Conservation (phyloP, 257 asterid genomes). For the Fraxinus americana region DNA sequence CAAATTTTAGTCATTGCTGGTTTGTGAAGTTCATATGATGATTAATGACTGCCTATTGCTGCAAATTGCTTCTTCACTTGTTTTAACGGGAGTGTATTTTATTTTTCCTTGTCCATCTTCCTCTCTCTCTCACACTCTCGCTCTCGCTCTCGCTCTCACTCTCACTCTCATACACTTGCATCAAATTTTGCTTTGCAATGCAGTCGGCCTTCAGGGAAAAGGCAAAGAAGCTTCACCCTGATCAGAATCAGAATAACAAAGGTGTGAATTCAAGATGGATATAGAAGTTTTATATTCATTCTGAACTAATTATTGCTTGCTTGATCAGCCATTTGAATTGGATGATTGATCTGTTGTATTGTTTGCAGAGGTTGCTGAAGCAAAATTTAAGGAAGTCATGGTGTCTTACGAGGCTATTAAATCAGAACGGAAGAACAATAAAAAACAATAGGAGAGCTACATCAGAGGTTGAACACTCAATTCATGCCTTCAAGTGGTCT, state of each 20-base stretch:
- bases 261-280: conserved; percentile 35
- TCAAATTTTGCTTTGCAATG: conserved; percentile 6
- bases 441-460: conserved; percentile 5
- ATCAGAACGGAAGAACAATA: conserved; percentile 58
- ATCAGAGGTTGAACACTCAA: neutral
- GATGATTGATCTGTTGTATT: conserved; percentile 6
- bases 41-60: neutral
- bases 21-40: neutral
- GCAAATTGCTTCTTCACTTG: conserved; percentile 2
- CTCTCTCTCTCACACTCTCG: neutral
- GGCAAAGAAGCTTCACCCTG: conserved; percentile 91
- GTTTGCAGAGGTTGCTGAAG: conserved; percentile 75
- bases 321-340: conserved; percentile 11
- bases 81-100: neutral
- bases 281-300: neutral
- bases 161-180: neutral
- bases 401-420: conserved; percentile 55
- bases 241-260: conserved; percentile 85
- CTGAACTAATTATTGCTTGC: conserved; percentile 14
- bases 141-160: conserved; percentile 8
- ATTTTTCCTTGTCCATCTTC: neutral
- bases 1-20: neutral
- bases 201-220: conserved; percentile 92
- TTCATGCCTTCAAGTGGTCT: neutral
- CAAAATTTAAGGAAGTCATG: conserved; percentile 83